Percentiles rank a stretch among this genome's conserved stretches.
Evolutionary conservation across 75 land plant species (phyloP).

Genomic region (Cupressus sempervirens): DNA sequence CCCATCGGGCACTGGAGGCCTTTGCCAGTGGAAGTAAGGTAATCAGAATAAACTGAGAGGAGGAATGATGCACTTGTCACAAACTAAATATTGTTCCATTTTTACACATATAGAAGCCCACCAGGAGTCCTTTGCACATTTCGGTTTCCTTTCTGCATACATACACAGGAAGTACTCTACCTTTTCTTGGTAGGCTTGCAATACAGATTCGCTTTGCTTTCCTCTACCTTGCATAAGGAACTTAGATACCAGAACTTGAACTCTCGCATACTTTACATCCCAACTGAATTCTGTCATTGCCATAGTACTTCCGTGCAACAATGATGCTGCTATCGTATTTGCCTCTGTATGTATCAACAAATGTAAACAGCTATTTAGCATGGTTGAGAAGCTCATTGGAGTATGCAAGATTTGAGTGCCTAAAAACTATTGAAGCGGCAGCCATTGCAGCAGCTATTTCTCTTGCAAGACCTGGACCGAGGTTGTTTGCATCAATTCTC

Average conservation of each 20-base stretch:
- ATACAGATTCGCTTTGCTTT: conserved; percentile 15
- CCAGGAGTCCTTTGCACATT: conserved; percentile 64
- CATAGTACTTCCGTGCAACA: conserved; percentile 23
- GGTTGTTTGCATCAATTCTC: conserved; percentile 30
- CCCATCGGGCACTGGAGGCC: conserved; percentile 26
- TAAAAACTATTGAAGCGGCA: conserved; percentile 57
- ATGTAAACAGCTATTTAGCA: conserved; percentile 51
- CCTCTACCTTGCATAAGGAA: conserved; percentile 49
- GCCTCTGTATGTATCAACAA: conserved; percentile 52
- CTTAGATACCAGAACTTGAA: conserved; percentile 10
- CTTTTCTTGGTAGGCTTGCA: conserved; percentile 44
- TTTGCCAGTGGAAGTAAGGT: conserved; percentile 23
- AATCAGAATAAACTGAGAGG: conserved; percentile 41
- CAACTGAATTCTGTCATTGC: background rate
- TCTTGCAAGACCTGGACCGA: conserved; percentile 68
- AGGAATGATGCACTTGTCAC: conserved; percentile 42
- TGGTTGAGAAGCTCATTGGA: conserved; percentile 38
- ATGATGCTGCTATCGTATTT: conserved; percentile 52
- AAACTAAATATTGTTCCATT: conserved; percentile 44
- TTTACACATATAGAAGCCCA: conserved; percentile 19
- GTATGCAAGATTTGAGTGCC: conserved; percentile 29
- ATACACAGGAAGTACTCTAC: conserved; percentile 80
- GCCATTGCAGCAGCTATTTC: conserved; percentile 80
- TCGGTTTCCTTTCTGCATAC: conserved; percentile 56
- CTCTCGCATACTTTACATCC: too few relatives aligned